Base-by-base conservation (phyloP, 2,329 filamentous ascomycete genomes). In the Rasamsonia emersonii region DNA sequence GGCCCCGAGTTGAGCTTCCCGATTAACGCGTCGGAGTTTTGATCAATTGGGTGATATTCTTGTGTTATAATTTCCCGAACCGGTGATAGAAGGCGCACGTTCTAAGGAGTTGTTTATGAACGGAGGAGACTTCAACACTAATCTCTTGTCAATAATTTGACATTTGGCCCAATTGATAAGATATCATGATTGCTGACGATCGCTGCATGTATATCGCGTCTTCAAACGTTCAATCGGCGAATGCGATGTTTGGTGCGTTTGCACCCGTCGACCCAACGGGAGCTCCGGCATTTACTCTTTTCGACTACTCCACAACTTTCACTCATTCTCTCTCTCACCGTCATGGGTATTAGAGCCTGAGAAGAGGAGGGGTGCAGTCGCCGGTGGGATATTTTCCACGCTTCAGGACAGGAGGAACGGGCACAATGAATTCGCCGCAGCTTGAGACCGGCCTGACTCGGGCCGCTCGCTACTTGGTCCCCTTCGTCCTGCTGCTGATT, bases 381-480 rank as follows among this genome's bases (percentile, higher is more conserved):
- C n/a, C n/a, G n/a, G n/a, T n/a, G n/a, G n/a, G 25, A 14, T 21
- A 13, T 10, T 20, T 21, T 13, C 5, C 23, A 8, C 18, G 10
- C 14, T 21, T 9, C 16, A 30, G 21, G 28, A 32, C n/a, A n/a
- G n/a, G n/a, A n/a, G n/a, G n/a, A n/a, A n/a, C n/a, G n/a, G 17
- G 33, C 27, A 51, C 31, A 33, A 60, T 60, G 56, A 54, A 41
- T 36, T 45, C 45, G 26, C 39, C 42, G 18, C 43, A 44, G 40
- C 35, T 45, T 13, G 47, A 51, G 33, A 59, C 56, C 13, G 45
- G 47, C 28, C 37, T 56, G 33, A 53, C 49, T 32, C 49, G 53
- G 26, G 49, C 54, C 28, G 55, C 54, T 37, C 56, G 56, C 30
- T 60, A 59, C 40, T 42, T 50, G 11, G 46, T 53, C 24, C 57